Evolutionary conservation across 176 grass and related monocot genomes (phyloP).

Genomic region (Raddia distichophylla): DNA sequence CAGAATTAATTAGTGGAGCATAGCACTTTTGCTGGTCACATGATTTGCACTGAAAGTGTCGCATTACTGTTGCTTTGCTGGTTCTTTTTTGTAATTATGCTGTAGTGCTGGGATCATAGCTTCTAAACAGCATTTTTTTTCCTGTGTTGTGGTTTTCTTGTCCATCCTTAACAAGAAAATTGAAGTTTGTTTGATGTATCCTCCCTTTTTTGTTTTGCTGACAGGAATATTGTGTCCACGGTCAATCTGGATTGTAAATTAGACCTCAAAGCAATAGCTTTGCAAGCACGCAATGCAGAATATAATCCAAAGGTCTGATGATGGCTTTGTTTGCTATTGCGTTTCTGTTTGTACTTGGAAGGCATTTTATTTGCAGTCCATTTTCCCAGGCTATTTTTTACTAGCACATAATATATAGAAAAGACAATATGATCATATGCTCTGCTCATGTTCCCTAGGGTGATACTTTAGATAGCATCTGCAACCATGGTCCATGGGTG

Average conservation of each 20-base stretch:
- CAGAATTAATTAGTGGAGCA: background rate
- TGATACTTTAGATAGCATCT: background rate
- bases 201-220: constrained; percentile 30
- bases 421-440: background rate
- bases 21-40: background rate
- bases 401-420: background rate
- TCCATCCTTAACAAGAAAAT: background rate
- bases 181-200: background rate
- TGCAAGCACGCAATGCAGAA: constrained; percentile 95
- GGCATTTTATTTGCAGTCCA: background rate
- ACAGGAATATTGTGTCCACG: constrained; percentile 94
- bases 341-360: background rate
- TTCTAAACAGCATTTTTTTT: background rate
- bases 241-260: constrained; percentile 98
- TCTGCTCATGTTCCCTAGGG: background rate
- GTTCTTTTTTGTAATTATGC: background rate
- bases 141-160: background rate
- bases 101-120: background rate
- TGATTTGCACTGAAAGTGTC: constrained; percentile 3
- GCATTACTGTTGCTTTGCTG: background rate
- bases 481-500: background rate
- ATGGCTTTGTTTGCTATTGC: background rate
- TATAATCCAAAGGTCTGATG: constrained; percentile 91
- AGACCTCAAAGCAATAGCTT: constrained; percentile 90
- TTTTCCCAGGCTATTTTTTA: background rate